A percentile compares a stretch with the other conserved stretches of the same genome.
phyloP scores from a whole-genome alignment of 495 filamentous ascomycete species.

The Tuber magnatum region DNA sequence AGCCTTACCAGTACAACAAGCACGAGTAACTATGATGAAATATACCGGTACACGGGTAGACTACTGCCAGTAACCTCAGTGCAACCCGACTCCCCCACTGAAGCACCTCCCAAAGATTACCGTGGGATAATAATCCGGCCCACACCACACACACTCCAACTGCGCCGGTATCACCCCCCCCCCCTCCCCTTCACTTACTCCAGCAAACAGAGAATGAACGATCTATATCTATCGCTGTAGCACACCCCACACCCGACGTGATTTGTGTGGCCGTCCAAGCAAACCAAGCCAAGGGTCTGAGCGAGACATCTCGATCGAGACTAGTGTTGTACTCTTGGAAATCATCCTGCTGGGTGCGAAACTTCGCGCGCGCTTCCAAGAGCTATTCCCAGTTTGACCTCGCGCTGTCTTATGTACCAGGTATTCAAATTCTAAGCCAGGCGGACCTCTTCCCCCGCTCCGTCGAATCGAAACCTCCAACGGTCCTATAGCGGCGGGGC shows the following conservation, averaged over 20 bases:
- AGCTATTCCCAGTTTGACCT: not conserved
- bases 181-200: not conserved
- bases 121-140: not conserved
- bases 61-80: not conserved
- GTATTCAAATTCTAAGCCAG: not conserved
- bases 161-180: not conserved
- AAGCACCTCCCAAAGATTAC: not conserved
- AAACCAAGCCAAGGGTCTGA: not conserved
- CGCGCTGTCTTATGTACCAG: not conserved
- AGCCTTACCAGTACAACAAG: not conserved
- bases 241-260: not conserved
- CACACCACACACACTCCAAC: not conserved
- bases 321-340: not conserved
- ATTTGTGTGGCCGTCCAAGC: not conserved
- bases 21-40: not conserved
- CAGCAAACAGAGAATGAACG: not conserved
- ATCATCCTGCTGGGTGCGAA: not conserved
- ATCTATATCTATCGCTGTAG: not conserved
- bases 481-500: not conserved
- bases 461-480: not conserved
- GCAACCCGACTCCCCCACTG: not conserved
- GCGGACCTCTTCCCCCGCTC: not conserved
- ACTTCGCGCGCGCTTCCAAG: slow-evolving; percentile 1
- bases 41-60: not conserved
- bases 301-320: not conserved